These are phyloP conservation scores for Heritiera littoralis DNA, from an alignment of 345 rosid species.

Conservation along the genomic window DNA sequence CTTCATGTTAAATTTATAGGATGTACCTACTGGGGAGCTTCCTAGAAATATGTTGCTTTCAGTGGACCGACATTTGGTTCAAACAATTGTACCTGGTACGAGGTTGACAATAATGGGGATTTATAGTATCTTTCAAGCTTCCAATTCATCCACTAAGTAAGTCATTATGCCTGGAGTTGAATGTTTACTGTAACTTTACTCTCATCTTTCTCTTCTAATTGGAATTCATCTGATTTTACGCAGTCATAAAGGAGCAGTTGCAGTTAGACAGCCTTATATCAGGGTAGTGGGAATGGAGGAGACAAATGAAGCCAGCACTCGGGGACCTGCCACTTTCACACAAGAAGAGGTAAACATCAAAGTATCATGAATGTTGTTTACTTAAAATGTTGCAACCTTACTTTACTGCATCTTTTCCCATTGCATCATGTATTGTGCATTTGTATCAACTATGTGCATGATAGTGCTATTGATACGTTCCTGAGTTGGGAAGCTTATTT, in stretches of 20 bases:
- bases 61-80: conserved; percentile 87
- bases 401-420: neutral
- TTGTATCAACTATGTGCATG: neutral
- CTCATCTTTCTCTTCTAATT: neutral
- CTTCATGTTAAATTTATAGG: conserved; percentile 44
- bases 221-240: conserved; percentile 17
- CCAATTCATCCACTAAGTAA: conserved; percentile 74
- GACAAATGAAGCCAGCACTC: conserved; percentile 69
- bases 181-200: neutral
- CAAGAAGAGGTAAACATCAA: conserved; percentile 66
- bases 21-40: conserved; percentile 98
- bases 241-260: conserved; percentile 94
- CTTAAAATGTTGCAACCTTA: neutral
- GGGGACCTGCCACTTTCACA: conserved; percentile 74
- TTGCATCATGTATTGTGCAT: neutral
- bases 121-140: conserved; percentile 87
- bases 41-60: conserved; percentile 98
- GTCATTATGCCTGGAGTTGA: conserved; percentile 23
- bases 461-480: neutral
- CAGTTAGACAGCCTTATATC: conserved; percentile 89
- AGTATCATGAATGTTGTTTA: conserved; percentile 1
- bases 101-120: conserved; percentile 92
- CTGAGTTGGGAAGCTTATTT: neutral
- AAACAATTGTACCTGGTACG: conserved; percentile 87
- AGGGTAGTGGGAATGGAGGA: conserved; percentile 92